These are phyloP conservation scores for Grigorovia yakushimaensis DNA, from an alignment of 805 yeast genomes.

Conservation along the genomic window DNA sequence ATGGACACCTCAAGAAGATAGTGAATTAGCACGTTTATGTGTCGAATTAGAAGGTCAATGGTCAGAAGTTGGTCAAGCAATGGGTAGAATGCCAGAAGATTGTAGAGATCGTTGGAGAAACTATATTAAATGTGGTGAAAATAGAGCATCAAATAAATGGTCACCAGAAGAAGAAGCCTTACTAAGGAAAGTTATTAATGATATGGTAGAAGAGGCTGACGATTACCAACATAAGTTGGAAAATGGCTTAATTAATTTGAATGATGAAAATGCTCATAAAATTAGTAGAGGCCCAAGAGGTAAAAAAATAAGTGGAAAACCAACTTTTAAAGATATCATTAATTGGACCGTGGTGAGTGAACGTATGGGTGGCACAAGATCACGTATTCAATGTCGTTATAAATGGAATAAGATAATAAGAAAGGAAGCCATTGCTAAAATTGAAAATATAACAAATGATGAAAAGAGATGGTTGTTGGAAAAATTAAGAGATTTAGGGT, in stretches of 20 bases:
- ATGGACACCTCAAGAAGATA: conserved; percentile 83
- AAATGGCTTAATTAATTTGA: conserved; percentile 10
- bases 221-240: conserved; percentile 11
- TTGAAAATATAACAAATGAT: conserved; percentile 34
- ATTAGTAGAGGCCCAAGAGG: conserved; percentile 12
- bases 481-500: conserved; percentile 36
- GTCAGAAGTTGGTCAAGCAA: conserved; percentile 68
- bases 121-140: conserved; percentile 82
- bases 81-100: conserved; percentile 96
- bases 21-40: conserved; percentile 50
- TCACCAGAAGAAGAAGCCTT: conserved; percentile 56
- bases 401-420: conserved; percentile 82
- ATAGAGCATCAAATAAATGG: conserved; percentile 76
- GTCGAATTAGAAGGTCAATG: conserved; percentile 70
- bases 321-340: conserved; percentile 35
- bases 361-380: conserved; percentile 76
- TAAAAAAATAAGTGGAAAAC: conserved; percentile 15
- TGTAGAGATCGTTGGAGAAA: conserved; percentile 96
- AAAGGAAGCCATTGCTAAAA: conserved; percentile 41
- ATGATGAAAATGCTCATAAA: conserved; percentile 11
- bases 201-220: conserved; percentile 34
- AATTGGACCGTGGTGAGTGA: conserved; percentile 93
- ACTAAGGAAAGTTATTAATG: conserved; percentile 45
- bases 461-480: conserved; percentile 44
- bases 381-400: conserved; percentile 90